Evolutionary conservation across 1,139 yeast species (phyloP).

Genomic region (Magnusiomyces suaveolens): DNA sequence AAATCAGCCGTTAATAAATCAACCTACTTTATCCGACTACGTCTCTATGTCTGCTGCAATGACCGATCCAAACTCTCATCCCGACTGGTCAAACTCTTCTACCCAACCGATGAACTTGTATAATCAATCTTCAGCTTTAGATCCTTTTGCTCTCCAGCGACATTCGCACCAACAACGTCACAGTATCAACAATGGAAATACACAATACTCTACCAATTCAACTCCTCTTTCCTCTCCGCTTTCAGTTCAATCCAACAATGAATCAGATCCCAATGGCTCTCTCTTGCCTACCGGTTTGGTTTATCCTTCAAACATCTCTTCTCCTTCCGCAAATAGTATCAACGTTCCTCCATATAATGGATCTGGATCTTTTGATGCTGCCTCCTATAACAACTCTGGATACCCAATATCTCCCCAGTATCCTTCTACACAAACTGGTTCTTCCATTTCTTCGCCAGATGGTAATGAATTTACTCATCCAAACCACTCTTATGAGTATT

Average conservation of each 20-base stretch:
- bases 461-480: neutral
- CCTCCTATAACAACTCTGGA: neutral
- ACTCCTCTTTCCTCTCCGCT: constrained; percentile 4
- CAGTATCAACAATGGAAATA: neutral
- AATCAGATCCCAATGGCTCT: neutral
- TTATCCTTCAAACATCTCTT: neutral
- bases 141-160: constrained; percentile 3
- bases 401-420: constrained; percentile 16
- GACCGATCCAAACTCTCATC: neutral
- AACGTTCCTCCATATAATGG: neutral
- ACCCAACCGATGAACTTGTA: constrained; percentile 2
- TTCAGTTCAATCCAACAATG: neutral
- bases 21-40: neutral
- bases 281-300: neutral
- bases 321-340: neutral
- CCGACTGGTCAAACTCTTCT: constrained; percentile 4
- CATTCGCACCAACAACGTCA: constrained; percentile 2
- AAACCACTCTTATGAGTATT: neutral
- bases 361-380: constrained; percentile 1
- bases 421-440: constrained; percentile 6
- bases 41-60: neutral
- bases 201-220: neutral
- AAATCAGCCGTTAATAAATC: neutral
- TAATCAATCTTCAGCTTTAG: neutral
- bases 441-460: neutral